Percentiles rank a stretch among this genome's conserved stretches.
Conservation (phyloP, 179 eudicot species). For the Corrigiola litoralis region DNA sequence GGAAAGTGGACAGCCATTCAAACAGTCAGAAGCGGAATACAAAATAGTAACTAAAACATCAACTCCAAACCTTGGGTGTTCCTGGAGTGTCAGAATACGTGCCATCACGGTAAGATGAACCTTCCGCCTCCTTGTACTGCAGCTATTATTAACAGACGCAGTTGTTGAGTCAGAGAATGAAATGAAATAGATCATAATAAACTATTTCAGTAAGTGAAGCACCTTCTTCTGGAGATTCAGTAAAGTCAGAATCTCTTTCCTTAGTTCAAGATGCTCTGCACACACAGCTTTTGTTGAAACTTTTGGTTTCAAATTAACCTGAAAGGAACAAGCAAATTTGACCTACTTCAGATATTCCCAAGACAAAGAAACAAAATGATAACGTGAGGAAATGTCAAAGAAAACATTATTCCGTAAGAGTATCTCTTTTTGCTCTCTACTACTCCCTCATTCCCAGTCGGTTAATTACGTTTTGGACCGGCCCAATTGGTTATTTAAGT, state of each 20-base stretch:
- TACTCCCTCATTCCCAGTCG: too few species aligned
- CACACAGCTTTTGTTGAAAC: conserved; percentile 97
- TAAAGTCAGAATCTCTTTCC: conserved; percentile 86
- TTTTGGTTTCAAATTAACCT: conserved; percentile 96
- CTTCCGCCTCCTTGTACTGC: conserved; percentile 91
- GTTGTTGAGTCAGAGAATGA: conserved; percentile 10
- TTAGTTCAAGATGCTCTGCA: conserved; percentile 91
- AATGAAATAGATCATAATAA: neutral
- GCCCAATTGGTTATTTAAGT: too few species aligned
- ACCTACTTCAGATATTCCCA: neutral
- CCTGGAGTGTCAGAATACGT: conserved; percentile 71
- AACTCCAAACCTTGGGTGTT: conserved; percentile 60
- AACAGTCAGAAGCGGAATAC: neutral
- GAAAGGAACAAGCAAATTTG: conserved; percentile 11
- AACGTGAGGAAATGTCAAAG: neutral
- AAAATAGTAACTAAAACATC: neutral
- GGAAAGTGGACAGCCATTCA: neutral
- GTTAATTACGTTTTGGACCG: too few species aligned
- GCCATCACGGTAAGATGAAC: conserved; percentile 80
- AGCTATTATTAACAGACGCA: conserved; percentile 39
- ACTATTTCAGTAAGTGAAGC: neutral
- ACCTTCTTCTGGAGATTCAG: conserved; percentile 96
- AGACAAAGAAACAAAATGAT: conserved; percentile 1
- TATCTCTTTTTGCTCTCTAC: too few species aligned
- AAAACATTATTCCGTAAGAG: too few species aligned